Evolutionary conservation across 139 green algal species (phyloP), one percentile per base, ranked within the genome.

Genomic region (Gonium pectorale): DNA sequence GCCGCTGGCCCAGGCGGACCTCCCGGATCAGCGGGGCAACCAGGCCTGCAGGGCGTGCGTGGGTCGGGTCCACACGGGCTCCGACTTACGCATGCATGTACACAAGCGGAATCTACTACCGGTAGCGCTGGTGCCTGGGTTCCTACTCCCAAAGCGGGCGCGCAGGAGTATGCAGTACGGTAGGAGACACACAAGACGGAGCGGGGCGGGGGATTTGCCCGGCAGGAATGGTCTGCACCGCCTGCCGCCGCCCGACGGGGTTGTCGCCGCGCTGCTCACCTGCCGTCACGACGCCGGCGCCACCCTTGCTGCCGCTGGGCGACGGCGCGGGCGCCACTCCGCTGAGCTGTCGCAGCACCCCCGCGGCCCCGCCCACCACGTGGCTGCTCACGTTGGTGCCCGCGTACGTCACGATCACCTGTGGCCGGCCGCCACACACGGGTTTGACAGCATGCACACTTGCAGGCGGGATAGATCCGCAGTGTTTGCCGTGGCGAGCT

Each of bases 11-110:
- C 59, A 83, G 40, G 2, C 75, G 59, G 6, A 83, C 43, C 41
- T 83, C 75, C 31, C 75, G 75, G 13, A 83, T 41, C 41, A 83
- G n/a, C 2, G 75, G 75, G 9, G 40, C 59, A 35, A 83, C n/a
- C 1, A 72, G 22, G 5, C 75, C 75, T 83, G 74, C 60, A 41
- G 29, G 60, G 29, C 7, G 56, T 7, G 8, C 22, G 24, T 66
- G 56, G 21, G 27, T 66, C 13, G 49, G 49, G 49, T 56, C 49
- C 13, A 17, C 49, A 56, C 13, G 49, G 49, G 13, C 13, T 26
- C 13, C 13, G 49, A 13, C 49, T 13, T 17, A 56, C n/a, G n/a
- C n/a, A 56, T 13, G 49, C 49, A 26, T 56, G 17, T 17, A 56
- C 13, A 56, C 13, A 17, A 56, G 49, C 13, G 13, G 13, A 56